Conservation (phyloP, 2,329 filamentous ascomycete genomes). For the Colletotrichum sp. region DNA sequence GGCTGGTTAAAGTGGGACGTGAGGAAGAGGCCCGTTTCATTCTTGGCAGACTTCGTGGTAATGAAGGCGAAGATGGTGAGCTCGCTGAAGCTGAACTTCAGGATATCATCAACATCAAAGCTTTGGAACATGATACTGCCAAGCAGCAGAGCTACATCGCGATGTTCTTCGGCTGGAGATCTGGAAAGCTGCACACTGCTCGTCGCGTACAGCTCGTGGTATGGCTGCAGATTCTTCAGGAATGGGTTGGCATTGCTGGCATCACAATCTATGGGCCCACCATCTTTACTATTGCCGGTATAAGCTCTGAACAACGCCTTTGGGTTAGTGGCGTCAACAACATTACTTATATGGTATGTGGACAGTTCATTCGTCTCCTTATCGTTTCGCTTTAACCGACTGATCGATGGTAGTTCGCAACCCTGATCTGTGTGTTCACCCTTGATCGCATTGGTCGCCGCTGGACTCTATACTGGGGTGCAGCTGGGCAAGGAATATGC, state of each 20-base stretch:
- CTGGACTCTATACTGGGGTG: constrained; percentile 73
- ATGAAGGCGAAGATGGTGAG: constrained; percentile 41
- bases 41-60: constrained; percentile 66
- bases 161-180: constrained; percentile 71
- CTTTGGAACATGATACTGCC: constrained; percentile 65
- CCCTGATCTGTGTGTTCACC: constrained; percentile 72
- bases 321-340: constrained; percentile 66
- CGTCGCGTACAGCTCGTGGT: constrained; percentile 72
- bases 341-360: constrained; percentile 49
- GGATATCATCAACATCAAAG: constrained; percentile 60
- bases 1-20: constrained; percentile 69
- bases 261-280: constrained; percentile 65
- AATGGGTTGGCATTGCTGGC: constrained; percentile 73
- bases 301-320: constrained; percentile 61
- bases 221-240: constrained; percentile 74
- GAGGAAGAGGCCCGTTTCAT: constrained; percentile 72
- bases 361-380: neutral
- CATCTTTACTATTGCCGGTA: constrained; percentile 72
- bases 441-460: constrained; percentile 71
- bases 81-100: constrained; percentile 66
- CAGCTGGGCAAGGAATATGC: constrained; percentile 64
- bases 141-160: constrained; percentile 62
- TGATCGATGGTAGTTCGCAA: constrained; percentile 51
- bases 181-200: constrained; percentile 68
- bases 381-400: neutral